phyloP scores from a whole-genome alignment of 192 early-diverging fungal genomes.

The Entomortierella parvispora region DNA sequence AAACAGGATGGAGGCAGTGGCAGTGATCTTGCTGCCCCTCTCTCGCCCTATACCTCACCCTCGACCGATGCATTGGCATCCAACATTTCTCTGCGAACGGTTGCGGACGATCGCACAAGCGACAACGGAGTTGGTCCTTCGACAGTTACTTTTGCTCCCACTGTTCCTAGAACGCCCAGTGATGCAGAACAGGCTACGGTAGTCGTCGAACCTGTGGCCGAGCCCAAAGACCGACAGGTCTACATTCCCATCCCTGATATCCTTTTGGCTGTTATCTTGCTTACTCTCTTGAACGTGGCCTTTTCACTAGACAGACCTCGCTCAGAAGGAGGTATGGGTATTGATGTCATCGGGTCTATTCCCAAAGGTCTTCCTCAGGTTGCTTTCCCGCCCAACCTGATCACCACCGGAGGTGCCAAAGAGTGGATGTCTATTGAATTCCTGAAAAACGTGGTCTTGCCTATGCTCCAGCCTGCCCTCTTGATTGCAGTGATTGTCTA shows the following conservation, averaged over 20 bases:
- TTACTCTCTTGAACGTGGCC: constrained; percentile 31
- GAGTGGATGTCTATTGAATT: constrained; percentile 40
- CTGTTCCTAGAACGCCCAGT: neutral
- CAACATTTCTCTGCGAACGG: constrained; percentile 28
- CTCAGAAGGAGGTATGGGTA: constrained; percentile 33
- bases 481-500: constrained; percentile 50
- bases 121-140: neutral
- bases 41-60: constrained; percentile 3
- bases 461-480: constrained; percentile 43
- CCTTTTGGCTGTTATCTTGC: constrained; percentile 41
- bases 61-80: constrained; percentile 7
- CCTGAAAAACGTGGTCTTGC: constrained; percentile 18
- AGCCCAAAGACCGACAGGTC: constrained; percentile 18
- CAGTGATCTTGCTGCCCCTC: neutral
- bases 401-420: constrained; percentile 29
- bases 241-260: constrained; percentile 51
- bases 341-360: constrained; percentile 46
- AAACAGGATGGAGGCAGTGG: neutral
- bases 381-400: constrained; percentile 36
- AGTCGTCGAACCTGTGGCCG: neutral
- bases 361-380: constrained; percentile 45
- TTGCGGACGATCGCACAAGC: constrained; percentile 1
- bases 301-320: constrained; percentile 46
- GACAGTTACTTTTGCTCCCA: constrained; percentile 10
- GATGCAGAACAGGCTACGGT: constrained; percentile 15